Evolutionary conservation across 225 moss, liverwort and hornwort species (phyloP), one percentile per base, ranked within the genome.

Genomic region (Rhytidiadelphus loreus): DNA sequence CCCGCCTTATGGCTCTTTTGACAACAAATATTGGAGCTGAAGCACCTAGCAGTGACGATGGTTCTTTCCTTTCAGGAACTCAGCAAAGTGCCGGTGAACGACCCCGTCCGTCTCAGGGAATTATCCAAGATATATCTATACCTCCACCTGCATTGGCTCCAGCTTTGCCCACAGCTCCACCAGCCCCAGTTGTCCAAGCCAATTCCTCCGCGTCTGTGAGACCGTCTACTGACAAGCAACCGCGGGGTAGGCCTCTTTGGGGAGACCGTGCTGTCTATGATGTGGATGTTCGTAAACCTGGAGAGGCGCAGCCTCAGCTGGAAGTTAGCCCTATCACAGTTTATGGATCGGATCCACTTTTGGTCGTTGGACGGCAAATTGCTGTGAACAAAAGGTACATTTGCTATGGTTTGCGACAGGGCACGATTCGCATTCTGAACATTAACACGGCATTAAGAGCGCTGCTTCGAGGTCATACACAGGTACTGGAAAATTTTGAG

Each of bases 261-360:
- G 98, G 98, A 82, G 96, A 96, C 24, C 93, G 91, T 77, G 95
- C 96, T 50, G 94, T 95, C n/a, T 99, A 99, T 83, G 97, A 99
- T 88, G 92, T 99, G 60, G 97, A 99, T 89, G 91, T 95, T 44
- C 95, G 97, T 43, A 89, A 94, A 88, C 92, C 92, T 85, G 97
- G 94, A 48, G 98, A 99, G 86, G 95, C 92, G 23, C 96, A 99
- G 93, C 98, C 98, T 70, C 98, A 99, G 83, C 83, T 99, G 83
- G 98, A 99, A 94, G 97, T 97, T 24, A 95, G 95, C 77, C 98
- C 98, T 82, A 99, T 99, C 56, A 99, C 98, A 59, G 95, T 99
- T 62, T 99, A 99, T 72, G 94, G 96, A 81, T 99, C 98, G 61
- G 98, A 99, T 60, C 97, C 96, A 73, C 90, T 96, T 48, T 82